Conservation (phyloP, 2,329 filamentous ascomycete species). For the Aspergillus chevalieri region DNA sequence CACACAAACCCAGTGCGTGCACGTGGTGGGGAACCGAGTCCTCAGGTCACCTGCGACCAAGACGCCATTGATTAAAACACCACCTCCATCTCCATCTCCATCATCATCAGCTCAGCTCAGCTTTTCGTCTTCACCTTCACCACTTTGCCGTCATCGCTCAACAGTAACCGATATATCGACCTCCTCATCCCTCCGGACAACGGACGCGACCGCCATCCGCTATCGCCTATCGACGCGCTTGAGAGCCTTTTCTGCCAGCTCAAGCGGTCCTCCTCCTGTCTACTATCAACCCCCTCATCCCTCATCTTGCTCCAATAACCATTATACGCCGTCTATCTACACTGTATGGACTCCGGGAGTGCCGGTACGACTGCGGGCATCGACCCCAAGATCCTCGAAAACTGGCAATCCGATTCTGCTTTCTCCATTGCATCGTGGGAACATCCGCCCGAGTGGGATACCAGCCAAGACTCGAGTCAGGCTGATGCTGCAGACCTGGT, state of each 20-base stretch:
- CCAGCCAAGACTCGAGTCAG: slow-evolving; percentile 34
- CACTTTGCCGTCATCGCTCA: background rate
- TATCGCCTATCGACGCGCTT: background rate
- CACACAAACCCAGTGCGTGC: too few species aligned
- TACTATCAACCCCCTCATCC: background rate
- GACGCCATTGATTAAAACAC: too few species aligned
- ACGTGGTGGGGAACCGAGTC: too few species aligned
- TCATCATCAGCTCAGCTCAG: background rate
- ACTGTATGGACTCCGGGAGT: slow-evolving; percentile 35
- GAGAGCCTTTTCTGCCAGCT: background rate
- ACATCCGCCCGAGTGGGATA: slow-evolving; percentile 33
- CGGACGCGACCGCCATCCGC: background rate
- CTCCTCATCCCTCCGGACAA: background rate
- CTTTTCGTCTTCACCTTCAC: background rate
- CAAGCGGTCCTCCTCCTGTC: background rate
- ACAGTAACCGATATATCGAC: background rate
- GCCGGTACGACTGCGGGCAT: slow-evolving; percentile 34
- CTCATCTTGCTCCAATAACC: background rate
- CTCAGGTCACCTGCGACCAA: too few species aligned
- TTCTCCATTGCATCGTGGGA: slow-evolving; percentile 33
- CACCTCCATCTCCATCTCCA: background rate
- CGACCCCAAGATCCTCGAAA: slow-evolving; percentile 37
- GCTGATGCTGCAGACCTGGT: slow-evolving; percentile 27
- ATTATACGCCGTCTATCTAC: background rate
- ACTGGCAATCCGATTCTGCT: slow-evolving; percentile 32